phyloP scores from a whole-genome alignment of 2,329 filamentous ascomycete species.

The Claviceps cyperi region DNA sequence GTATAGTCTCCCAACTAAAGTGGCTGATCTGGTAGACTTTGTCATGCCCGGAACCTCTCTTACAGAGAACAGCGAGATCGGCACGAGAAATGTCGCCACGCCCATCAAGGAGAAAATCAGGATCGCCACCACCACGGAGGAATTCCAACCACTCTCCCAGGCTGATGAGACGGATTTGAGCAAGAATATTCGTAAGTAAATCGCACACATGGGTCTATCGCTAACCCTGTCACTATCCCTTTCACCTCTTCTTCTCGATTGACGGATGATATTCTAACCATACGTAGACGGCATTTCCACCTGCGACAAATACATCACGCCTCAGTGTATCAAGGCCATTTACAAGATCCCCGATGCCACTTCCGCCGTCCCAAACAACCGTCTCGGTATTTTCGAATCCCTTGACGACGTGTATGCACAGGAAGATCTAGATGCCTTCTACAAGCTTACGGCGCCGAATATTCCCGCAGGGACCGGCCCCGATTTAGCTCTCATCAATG shows the following conservation, averaged over 20 bases:
- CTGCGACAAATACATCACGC: constrained; percentile 42
- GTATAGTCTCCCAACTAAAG: constrained; percentile 25
- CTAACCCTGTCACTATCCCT: too few relatives aligned
- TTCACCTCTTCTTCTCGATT: too few relatives aligned
- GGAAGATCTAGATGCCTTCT: constrained; percentile 33
- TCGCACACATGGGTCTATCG: neutral
- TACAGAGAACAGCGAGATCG: neutral
- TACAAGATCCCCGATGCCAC: constrained; percentile 28
- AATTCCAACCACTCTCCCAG: neutral
- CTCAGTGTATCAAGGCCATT: constrained; percentile 37
- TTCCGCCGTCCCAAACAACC: constrained; percentile 24
- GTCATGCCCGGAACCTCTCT: constrained; percentile 23
- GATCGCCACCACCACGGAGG: neutral
- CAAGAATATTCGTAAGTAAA: neutral
- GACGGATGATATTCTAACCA: neutral
- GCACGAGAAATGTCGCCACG: too few relatives aligned
- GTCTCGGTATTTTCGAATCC: constrained; percentile 38
- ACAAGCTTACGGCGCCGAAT: constrained; percentile 25
- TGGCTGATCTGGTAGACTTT: constrained; percentile 25
- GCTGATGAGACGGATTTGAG: neutral
- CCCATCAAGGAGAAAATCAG: neutral
- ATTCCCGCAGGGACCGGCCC: constrained; percentile 29
- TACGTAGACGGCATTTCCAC: constrained; percentile 2
- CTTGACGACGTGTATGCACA: constrained; percentile 36
- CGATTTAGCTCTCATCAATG: constrained; percentile 30